These are phyloP conservation scores for Tylopilus rubrobrunneus DNA, from an alignment of 768 basidiomycete genomes.

Conservation along the genomic window DNA sequence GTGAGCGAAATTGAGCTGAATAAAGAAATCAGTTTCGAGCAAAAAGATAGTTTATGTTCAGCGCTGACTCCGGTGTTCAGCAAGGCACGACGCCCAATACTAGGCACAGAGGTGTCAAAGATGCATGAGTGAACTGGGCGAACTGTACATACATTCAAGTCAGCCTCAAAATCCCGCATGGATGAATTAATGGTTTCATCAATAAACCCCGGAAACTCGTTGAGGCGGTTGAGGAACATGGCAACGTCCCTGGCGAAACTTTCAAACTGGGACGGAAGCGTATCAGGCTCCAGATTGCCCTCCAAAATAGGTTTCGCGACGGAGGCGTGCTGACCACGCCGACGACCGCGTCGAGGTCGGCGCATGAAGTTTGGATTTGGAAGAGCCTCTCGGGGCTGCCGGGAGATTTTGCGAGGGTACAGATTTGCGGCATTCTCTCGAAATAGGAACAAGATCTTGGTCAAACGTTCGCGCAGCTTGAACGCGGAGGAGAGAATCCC, in stretches of 20 bases:
- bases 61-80: constrained; percentile 41
- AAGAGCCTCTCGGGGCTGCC: constrained; percentile 36
- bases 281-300: constrained; percentile 45
- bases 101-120: constrained; percentile 21
- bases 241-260: constrained; percentile 46
- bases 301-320: constrained; percentile 34
- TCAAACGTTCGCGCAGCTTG: constrained; percentile 47
- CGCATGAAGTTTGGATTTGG: constrained; percentile 36
- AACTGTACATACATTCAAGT: constrained; percentile 39
- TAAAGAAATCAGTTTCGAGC: constrained; percentile 7
- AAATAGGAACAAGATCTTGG: constrained; percentile 48
- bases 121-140: neutral
- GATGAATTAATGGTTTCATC: constrained; percentile 50
- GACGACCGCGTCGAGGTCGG: constrained; percentile 27
- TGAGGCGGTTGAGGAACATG: constrained; percentile 48
- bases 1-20: constrained; percentile 48
- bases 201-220: constrained; percentile 54
- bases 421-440: constrained; percentile 55
- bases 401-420: constrained; percentile 45
- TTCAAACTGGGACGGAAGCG: constrained; percentile 44
- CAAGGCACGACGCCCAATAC: constrained; percentile 54
- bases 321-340: constrained; percentile 35
- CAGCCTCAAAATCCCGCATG: constrained; percentile 46
- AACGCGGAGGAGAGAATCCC: constrained; percentile 54
- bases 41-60: neutral